Evolutionary conservation across 2,329 filamentous ascomycete species (phyloP).

Genomic region (Teratosphaeria destructans): DNA sequence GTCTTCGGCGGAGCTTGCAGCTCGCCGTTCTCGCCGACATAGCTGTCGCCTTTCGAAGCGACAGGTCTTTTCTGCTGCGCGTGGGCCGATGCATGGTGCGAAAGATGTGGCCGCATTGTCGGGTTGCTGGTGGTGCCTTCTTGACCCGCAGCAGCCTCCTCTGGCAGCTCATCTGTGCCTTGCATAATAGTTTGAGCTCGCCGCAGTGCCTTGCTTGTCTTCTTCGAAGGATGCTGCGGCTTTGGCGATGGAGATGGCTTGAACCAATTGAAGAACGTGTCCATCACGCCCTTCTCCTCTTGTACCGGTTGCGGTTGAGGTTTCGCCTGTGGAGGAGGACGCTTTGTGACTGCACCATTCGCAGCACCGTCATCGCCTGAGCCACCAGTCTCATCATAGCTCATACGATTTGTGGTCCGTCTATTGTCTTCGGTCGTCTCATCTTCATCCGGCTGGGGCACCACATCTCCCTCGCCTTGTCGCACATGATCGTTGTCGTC

Average conservation of each 20-base stretch:
- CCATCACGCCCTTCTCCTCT: constrained; percentile 29
- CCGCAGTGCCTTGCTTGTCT: constrained; percentile 25
- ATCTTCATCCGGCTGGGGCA: constrained; percentile 59
- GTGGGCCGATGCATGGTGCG: constrained; percentile 10
- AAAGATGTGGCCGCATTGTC: constrained; percentile 21
- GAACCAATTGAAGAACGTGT: constrained; percentile 63
- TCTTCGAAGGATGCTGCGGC: constrained; percentile 20
- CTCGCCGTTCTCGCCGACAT: constrained; percentile 31
- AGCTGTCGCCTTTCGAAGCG: constrained; percentile 41
- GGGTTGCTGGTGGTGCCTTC: constrained; percentile 20
- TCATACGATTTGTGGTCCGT: constrained; percentile 14
- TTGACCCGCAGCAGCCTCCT: constrained; percentile 11
- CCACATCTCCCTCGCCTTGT: constrained; percentile 33
- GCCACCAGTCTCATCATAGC: constrained; percentile 10
- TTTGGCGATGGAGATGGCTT: constrained; percentile 40
- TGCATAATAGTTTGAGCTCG: constrained; percentile 63
- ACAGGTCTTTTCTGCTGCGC: constrained; percentile 29
- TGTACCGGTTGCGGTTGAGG: background rate
- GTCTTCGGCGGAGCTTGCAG: constrained; percentile 66
- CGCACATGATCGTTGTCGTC: constrained; percentile 16
- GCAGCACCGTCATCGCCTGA: constrained; percentile 36
- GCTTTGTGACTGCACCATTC: background rate
- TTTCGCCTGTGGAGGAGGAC: constrained; percentile 24
- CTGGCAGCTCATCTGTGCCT: constrained; percentile 23
- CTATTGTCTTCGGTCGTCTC: constrained; percentile 53